Evolutionary conservation across 345 rosid genomes (phyloP), one percentile per base, ranked within the genome.

Genomic region (Rhizophora mangle): DNA sequence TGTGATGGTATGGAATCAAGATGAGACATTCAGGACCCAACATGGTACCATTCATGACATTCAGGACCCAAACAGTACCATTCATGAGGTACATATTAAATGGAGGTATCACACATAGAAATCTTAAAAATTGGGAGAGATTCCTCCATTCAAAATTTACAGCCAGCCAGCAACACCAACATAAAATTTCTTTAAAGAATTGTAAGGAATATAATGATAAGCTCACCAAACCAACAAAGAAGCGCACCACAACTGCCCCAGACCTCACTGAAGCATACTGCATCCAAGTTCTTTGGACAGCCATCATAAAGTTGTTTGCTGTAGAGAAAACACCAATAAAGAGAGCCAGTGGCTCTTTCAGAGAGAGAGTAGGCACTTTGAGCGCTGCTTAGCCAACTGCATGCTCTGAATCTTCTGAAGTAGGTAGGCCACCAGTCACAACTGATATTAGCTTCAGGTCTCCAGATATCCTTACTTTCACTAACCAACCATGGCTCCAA

Each of bases 241-340:
- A 95, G 65, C 94, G 97, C 69, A 88, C 99, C 68, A 87, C 98
- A 68, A 85, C 91, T 64, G 73, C 71, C 72, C 99, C 96, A 6
- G 92, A 85, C 54, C 87, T 81, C 32, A 88, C 90, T 80, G 86
- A 88, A 79, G 83, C 74, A 69, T 88, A 90, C 73, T 95, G 98
- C 99, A 95, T 92, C 99, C 99, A 95, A 68, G 99, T 92, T 77
- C 98, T 86, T 74, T 98, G 83, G 62, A 95, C 94, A 81, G 97
- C 92, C 99, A 95, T 92, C 74, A 98, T 84, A 74, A 95, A 95
- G 69, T 95, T 95, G 82, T 95, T 95, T 71, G 97, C 92, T 2
- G 96, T 92, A 62, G 99, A 92, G 81, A 95, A 92, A 65, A 95
- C 96, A 51, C 99, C 98, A 78, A 95, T 79, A 69, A 95, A 85